These are phyloP conservation scores for Entoloma clypeatum DNA, from an alignment of 1,284 basidiomycete species.

Conservation along the genomic window DNA sequence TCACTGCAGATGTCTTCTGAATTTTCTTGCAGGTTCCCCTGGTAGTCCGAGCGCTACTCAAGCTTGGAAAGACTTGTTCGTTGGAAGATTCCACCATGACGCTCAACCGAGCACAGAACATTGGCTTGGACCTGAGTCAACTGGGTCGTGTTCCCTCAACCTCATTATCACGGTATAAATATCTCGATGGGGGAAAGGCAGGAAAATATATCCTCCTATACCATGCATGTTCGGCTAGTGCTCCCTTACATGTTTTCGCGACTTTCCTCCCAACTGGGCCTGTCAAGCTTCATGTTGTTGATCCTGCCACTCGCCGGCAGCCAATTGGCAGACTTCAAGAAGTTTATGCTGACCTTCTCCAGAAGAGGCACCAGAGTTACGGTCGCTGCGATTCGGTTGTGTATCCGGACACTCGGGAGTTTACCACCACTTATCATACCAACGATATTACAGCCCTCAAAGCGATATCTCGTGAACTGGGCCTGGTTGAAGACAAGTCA, in stretches of 20 bases:
- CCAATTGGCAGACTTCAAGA: constrained; percentile 75
- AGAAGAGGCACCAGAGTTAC: constrained; percentile 42
- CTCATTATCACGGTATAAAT: constrained; percentile 63
- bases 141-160: constrained; percentile 63
- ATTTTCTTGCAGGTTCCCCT: constrained; percentile 69
- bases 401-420: constrained; percentile 73
- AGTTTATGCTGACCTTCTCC: constrained; percentile 60
- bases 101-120: constrained; percentile 80
- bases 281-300: constrained; percentile 86
- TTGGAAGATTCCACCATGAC: constrained; percentile 68
- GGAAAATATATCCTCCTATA: constrained; percentile 90
- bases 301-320: constrained; percentile 83
- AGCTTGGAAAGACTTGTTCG: constrained; percentile 81
- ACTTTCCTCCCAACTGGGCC: constrained; percentile 76
- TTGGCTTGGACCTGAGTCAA: constrained; percentile 84
- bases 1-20: constrained; percentile 5
- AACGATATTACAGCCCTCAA: constrained; percentile 81
- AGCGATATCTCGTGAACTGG: constrained; percentile 86
- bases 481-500: constrained; percentile 65
- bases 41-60: constrained; percentile 78
- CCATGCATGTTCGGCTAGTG: constrained; percentile 74
- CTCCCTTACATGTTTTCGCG: constrained; percentile 85
- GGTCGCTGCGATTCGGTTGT: constrained; percentile 48
- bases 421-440: constrained; percentile 76
- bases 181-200: constrained; percentile 73